Percentiles rank a stretch among this genome's conserved stretches.
These are phyloP conservation scores for Nectriaceae sp. DNA, from an alignment of 2,329 filamentous ascomycete species.

Conservation along the genomic window DNA sequence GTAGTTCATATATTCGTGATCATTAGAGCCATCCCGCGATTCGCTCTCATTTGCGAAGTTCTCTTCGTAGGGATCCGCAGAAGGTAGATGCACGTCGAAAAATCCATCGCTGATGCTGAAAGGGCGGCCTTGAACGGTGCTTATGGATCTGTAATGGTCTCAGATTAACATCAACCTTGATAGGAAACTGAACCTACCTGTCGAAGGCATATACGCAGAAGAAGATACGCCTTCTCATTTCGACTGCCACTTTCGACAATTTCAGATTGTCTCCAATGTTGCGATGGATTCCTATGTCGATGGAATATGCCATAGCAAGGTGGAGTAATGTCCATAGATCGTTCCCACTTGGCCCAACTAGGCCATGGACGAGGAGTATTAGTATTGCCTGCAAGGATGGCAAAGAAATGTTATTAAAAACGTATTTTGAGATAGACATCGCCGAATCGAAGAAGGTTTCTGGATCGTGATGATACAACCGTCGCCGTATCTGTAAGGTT, in stretches of 20 bases:
- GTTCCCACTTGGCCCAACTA: too few relatives aligned
- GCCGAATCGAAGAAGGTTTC: too few relatives aligned
- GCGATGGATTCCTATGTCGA: not conserved
- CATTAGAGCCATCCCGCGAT: too few relatives aligned
- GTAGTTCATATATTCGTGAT: too few relatives aligned
- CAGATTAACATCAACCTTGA: not conserved
- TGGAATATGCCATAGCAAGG: not conserved
- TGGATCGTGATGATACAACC: too few relatives aligned
- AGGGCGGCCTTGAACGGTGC: not conserved
- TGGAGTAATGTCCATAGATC: not conserved
- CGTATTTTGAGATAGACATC: too few relatives aligned
- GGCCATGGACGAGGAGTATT: too few relatives aligned
- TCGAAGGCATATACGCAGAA: not conserved
- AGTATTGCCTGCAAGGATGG: too few relatives aligned
- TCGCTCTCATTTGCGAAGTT: too few relatives aligned
- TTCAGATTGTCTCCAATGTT: too few relatives aligned
- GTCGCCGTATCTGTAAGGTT: too few relatives aligned
- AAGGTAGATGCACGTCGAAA: not conserved
- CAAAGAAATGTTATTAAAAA: too few relatives aligned
- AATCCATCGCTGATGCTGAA: not conserved
- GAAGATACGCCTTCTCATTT: not conserved
- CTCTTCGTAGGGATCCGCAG: not conserved
- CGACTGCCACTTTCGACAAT: not conserved
- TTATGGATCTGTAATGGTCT: not conserved
- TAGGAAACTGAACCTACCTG: not conserved